Percentiles rank a stretch among this genome's conserved stretches.
phyloP scores from a whole-genome alignment of 768 basidiomycete species.

The Lepiota subincarnata region DNA sequence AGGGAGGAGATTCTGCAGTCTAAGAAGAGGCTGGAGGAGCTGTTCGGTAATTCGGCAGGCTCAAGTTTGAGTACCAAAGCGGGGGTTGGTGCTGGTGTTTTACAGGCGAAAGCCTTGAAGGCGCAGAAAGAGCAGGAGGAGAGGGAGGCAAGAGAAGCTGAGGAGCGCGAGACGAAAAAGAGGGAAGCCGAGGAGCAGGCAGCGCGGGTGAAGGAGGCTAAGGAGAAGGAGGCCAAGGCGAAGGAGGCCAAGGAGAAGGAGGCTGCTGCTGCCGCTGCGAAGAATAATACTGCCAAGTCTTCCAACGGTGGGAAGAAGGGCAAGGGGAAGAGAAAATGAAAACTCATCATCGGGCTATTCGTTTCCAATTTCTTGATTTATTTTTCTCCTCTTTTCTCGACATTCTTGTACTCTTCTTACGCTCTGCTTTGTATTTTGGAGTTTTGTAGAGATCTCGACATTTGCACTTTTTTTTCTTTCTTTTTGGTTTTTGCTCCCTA shows the following conservation, averaged over 20 bases:
- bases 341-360: not conserved
- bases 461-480: not conserved
- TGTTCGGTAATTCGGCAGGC: not conserved
- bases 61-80: not conserved
- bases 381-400: too few relatives aligned
- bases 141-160: not conserved
- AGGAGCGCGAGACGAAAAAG: not conserved
- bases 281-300: not conserved
- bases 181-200: not conserved
- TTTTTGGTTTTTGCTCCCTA: not conserved
- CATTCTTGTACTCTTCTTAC: not conserved
- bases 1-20: constrained; percentile 1
- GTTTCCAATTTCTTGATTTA: too few relatives aligned
- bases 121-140: constrained; percentile 8
- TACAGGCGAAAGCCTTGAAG: not conserved
- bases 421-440: not conserved
- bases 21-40: constrained; percentile 1
- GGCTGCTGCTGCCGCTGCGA: not conserved
- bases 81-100: not conserved
- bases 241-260: constrained; percentile 14
- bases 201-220: not conserved
- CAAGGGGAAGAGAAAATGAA: constrained; percentile 5
- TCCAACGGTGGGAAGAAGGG: constrained; percentile 9
- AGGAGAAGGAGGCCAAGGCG: constrained; percentile 16
- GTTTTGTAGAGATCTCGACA: not conserved